Conservation (phyloP, 2,329 filamentous ascomycete genomes). For the Neophaeococcomyces mojaviensis region DNA sequence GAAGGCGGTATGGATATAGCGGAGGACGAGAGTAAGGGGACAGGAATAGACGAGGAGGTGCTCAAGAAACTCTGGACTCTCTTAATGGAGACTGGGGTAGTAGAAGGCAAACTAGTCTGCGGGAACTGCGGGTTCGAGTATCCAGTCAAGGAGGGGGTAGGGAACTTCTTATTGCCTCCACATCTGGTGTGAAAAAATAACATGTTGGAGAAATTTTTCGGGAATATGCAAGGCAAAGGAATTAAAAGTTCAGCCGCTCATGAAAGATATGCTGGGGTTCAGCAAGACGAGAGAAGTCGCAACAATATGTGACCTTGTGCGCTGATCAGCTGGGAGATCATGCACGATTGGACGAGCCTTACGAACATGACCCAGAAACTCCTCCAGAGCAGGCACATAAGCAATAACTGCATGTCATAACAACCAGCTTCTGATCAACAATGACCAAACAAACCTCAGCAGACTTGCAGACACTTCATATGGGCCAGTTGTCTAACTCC, state of each 20-base stretch:
- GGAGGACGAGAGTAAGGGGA: constrained; percentile 12
- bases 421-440: too few relatives aligned
- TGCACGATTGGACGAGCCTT: too few relatives aligned
- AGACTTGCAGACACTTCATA: too few relatives aligned
- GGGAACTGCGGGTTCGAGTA: constrained; percentile 91
- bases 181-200: constrained; percentile 55
- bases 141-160: constrained; percentile 87
- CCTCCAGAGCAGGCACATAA: too few relatives aligned
- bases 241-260: background rate
- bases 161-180: constrained; percentile 88
- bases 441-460: too few relatives aligned
- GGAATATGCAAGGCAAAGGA: background rate
- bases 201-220: background rate
- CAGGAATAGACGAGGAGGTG: constrained; percentile 53
- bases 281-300: too few relatives aligned
- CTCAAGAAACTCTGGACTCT: constrained; percentile 72
- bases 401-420: background rate
- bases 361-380: too few relatives aligned
- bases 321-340: too few relatives aligned
- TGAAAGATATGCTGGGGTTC: background rate
- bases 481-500: too few relatives aligned
- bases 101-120: constrained; percentile 82
- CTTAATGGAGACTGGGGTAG: constrained; percentile 81
- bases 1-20: constrained; percentile 13
- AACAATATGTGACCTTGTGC: too few relatives aligned